Evolutionary conservation across 257 asterid species (phyloP), one percentile per base, ranked within the genome.

Genomic region (Solanum sejunctum): DNA sequence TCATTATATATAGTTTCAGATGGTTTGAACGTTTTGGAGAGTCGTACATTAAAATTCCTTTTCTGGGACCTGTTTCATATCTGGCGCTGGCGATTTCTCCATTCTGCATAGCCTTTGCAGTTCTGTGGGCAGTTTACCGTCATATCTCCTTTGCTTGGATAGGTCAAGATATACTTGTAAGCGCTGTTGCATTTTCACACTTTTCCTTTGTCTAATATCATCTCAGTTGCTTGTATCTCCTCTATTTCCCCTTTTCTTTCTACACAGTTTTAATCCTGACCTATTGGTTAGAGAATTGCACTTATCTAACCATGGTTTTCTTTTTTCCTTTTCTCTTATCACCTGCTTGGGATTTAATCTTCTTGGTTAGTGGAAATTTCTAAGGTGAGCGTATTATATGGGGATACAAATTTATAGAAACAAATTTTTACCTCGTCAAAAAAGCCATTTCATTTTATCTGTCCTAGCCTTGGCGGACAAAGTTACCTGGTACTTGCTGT

Each of bases 111-210:
- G 90, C 90, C 45, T 94, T 95, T 89, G 99, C 99, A 61, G 97
- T 94, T 88, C 85, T 91, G 61, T 95, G 99, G 99, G 99, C 98
- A 79, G 94, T 97, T 69, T 91, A 83, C 64, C 98, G 98, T 60
- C 91, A 87, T n/a, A 86, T 87, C 85, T 89, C 94, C 86, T 94
- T 92, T 52, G 99, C 99, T 80, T 97, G 99, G 99, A 92, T 97
- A 80, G 99, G 99, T 90, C 99, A 97, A 90, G 98, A 97, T 89
- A 94, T 97, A 88, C 98, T 97, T 84, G 99, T 97, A 93, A 90
- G 98, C 63, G 47, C 21, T 52, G 11, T 18, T 52, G 21, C 64
- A 51, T 52, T 52, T 28, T 26, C n/a, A 11, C 39, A 28, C 45
- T 52, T 52, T 77, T 52, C 16, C 45, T 28, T 75, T 6, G 54